Conservation (phyloP, 1,284 basidiomycete genomes). For the Mycena sp. region DNA sequence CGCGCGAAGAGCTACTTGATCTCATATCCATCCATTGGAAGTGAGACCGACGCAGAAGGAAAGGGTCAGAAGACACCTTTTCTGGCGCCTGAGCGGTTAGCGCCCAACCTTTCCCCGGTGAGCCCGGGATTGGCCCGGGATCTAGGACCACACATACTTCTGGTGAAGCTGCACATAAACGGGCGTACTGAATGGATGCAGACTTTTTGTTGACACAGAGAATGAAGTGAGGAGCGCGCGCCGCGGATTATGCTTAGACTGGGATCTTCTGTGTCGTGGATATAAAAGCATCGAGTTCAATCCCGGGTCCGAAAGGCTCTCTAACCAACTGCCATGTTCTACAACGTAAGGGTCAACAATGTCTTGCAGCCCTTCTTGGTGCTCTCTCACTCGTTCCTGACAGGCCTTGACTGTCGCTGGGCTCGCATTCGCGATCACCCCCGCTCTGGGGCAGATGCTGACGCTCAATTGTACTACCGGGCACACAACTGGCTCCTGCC, state of each 20-base stretch:
- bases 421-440: background rate
- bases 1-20: too few relatives aligned
- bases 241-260: background rate
- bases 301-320: background rate
- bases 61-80: too few relatives aligned
- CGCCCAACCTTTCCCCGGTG: too few relatives aligned
- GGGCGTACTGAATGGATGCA: too few relatives aligned
- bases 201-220: slow-evolving; percentile 10
- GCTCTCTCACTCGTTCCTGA: background rate
- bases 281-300: slow-evolving; percentile 3
- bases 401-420: slow-evolving; percentile 3
- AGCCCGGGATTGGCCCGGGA: too few relatives aligned
- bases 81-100: too few relatives aligned
- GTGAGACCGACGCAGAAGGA: too few relatives aligned
- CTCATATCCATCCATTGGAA: too few relatives aligned
- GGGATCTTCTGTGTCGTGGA: background rate
- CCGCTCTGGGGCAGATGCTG: background rate
- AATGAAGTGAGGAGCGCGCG: slow-evolving; percentile 17
- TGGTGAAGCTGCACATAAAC: too few relatives aligned
- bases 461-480: background rate
- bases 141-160: too few relatives aligned
- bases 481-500: background rate
- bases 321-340: slow-evolving; percentile 4
- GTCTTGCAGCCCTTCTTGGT: background rate
- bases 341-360: background rate